Base-by-base conservation (phyloP, 495 filamentous ascomycete species). In the Penicillium taxi region DNA sequence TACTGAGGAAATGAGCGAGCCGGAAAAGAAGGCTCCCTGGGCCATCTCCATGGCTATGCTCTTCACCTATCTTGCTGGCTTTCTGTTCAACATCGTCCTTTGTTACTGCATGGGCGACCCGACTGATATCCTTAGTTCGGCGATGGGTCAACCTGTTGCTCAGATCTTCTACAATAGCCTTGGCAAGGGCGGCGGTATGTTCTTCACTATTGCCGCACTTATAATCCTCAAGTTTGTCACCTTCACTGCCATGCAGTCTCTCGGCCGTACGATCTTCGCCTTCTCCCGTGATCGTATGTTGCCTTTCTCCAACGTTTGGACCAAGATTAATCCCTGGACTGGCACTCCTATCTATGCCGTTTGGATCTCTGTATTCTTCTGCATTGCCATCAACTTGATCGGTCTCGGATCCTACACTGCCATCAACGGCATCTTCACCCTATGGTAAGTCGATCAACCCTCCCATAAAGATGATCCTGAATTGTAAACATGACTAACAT, bases 131-230 rank as follows among this genome's bases (percentile, higher is more conserved):
- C 55, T 78, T 13, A 34, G 16, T 1, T 67, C 59, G 11, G 55
- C 56, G 0, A 63, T 74, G 41, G 63, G 58, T 3, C 78, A 81
- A 46, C 77, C 78, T 5, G 77, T 81, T 2, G 77, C 75, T 1
- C 77, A 80, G 41, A 70, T 81, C 39, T 81, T 76, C 62, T 75
- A 73, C 55, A 72, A 78, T 50, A 65, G 62, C 38, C 69, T 80
- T 38, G 78, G 78, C 35, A 72, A 68, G 33, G 53, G 42, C 4
- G 74, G 74, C 17, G 76, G 74, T 7, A 70, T 80, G 46, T 64
- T 75, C 56, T 81, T 72, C 49, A 77, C 75, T 15, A 64, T 80
- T 34, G 69, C 60, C 31, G 77, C 71, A 18, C 72, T 78, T 44
- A 53, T 77, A 31, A 71, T 81, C 42, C 42, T 58, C 45, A 47